Evolutionary conservation across 768 basidiomycete genomes (phyloP).

Genomic region (Boletus fagicola): DNA sequence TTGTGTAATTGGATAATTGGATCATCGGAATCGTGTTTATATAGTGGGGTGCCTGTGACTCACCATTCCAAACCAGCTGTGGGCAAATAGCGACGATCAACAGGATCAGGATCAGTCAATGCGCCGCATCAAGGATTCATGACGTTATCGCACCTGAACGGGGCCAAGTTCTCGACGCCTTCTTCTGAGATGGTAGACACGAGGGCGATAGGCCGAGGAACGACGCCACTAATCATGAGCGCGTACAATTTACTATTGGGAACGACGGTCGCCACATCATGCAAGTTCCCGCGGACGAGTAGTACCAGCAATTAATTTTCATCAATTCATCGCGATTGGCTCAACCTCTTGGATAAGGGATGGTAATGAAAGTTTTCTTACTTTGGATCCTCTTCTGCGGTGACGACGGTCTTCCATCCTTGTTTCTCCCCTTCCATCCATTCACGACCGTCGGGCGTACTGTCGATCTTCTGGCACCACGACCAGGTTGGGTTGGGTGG

Average conservation of each 20-base stretch:
- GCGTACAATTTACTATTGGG: slow-evolving; percentile 27
- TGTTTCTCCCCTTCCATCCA: slow-evolving; percentile 36
- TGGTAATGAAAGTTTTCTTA: slow-evolving; percentile 5
- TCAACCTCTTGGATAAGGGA: not conserved
- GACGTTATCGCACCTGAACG: slow-evolving; percentile 27
- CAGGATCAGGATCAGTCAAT: not conserved
- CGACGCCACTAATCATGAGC: slow-evolving; percentile 36
- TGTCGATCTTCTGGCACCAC: slow-evolving; percentile 27
- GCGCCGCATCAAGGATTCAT: not conserved
- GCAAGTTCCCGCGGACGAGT: not conserved
- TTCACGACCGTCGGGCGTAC: slow-evolving; percentile 23
- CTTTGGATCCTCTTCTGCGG: slow-evolving; percentile 28
- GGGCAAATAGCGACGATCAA: not conserved
- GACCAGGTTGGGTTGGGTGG: slow-evolving; percentile 33
- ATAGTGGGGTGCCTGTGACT: not conserved
- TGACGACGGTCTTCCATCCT: slow-evolving; percentile 34
- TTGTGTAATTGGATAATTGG: not conserved
- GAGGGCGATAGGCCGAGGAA: slow-evolving; percentile 42
- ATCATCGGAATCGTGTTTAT: not conserved
- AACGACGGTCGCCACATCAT: not conserved
- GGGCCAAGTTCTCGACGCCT: slow-evolving; percentile 37
- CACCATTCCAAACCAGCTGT: slow-evolving; percentile 31
- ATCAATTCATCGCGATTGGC: not conserved
- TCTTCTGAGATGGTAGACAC: slow-evolving; percentile 34
- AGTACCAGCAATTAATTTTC: not conserved